Conservation (phyloP, 352 stramenopile species). For the Pelagophyceae sp. region DNA sequence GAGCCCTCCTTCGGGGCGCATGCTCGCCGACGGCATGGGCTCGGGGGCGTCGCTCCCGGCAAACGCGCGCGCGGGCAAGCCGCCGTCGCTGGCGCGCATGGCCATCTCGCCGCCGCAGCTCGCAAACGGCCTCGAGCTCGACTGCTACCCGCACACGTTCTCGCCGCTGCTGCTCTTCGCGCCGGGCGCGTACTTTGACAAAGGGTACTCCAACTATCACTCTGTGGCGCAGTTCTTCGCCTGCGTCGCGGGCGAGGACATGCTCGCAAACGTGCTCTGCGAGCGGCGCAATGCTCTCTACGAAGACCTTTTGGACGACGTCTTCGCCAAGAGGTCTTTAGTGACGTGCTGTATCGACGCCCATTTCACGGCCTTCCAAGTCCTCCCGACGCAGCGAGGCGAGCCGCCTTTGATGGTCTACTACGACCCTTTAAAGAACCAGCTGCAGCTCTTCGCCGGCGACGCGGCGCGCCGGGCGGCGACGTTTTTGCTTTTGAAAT, state of each 20-base stretch:
- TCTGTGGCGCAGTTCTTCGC: constrained; percentile 40
- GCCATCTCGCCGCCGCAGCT: neutral
- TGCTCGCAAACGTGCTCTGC: constrained; percentile 39
- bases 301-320: constrained; percentile 41
- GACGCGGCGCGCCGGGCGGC: constrained; percentile 31
- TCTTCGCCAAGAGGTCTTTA: constrained; percentile 31
- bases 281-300: constrained; percentile 43
- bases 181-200: constrained; percentile 36
- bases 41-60: too few relatives aligned
- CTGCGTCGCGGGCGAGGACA: constrained; percentile 15
- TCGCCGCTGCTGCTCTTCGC: constrained; percentile 40
- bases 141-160: constrained; percentile 44
- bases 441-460: constrained; percentile 25
- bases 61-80: neutral
- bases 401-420: constrained; percentile 38
- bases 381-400: constrained; percentile 18
- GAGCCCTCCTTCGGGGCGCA: too few relatives aligned
- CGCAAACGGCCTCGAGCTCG: constrained; percentile 22
- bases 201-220: constrained; percentile 44
- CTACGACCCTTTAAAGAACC: constrained; percentile 36
- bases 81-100: neutral
- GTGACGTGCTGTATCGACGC: constrained; percentile 47
- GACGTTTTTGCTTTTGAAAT: constrained; percentile 43
- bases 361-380: constrained; percentile 45
- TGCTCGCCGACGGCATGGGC: too few relatives aligned